phyloP scores from a whole-genome alignment of 2,329 filamentous ascomycete genomes.

The Trichophyton verrucosum region DNA sequence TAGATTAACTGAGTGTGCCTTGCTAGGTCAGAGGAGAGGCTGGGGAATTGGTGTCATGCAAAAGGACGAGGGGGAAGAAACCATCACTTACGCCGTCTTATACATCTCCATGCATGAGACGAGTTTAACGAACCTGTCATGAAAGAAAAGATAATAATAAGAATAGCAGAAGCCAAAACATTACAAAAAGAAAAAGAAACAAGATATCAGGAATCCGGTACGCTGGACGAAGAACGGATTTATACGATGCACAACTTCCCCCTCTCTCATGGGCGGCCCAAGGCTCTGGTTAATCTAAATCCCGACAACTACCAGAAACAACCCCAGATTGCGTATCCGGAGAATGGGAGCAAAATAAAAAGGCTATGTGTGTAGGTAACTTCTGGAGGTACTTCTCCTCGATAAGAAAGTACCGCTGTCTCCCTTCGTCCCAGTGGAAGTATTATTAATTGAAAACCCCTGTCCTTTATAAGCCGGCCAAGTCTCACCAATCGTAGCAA shows the following conservation, averaged over 20 bases:
- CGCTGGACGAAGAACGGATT: neutral
- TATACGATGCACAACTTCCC: neutral
- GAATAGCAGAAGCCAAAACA: neutral
- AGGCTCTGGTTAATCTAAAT: slow-evolving; percentile 3
- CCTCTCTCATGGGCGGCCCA: neutral
- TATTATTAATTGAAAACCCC: neutral
- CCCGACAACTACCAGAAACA: neutral
- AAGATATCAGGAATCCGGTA: neutral
- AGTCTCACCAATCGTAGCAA: neutral
- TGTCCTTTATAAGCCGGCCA: neutral
- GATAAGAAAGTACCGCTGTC: no score
- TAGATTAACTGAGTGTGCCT: neutral
- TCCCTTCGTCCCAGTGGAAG: neutral
- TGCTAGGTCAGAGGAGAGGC: neutral
- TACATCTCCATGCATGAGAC: neutral
- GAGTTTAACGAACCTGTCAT: neutral
- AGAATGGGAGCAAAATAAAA: neutral
- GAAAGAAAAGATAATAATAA: no score
- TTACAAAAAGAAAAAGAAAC: neutral
- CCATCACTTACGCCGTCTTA: neutral
- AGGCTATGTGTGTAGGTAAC: no score
- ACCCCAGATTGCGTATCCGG: neutral
- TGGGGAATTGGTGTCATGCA: neutral
- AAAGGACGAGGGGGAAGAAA: neutral
- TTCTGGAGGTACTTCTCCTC: no score